Evolutionary conservation across 441 rosid species (phyloP).

Genomic region (Aquilaria agallochum): DNA sequence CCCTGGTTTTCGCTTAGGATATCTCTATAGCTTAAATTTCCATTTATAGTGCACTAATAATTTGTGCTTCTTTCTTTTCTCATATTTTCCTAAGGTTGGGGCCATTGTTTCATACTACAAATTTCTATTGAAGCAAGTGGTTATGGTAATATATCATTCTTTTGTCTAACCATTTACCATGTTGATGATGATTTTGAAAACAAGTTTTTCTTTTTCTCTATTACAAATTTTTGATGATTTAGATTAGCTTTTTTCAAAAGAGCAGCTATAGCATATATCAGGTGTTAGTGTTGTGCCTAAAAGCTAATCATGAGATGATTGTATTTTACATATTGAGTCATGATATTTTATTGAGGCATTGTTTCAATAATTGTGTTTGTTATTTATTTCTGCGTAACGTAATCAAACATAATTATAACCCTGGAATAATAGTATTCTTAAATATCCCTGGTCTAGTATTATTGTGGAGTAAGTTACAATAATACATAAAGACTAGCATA

Average conservation of each 20-base stretch:
- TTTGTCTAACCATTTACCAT: constrained; percentile 6
- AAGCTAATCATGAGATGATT: no score
- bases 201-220: constrained; percentile 1
- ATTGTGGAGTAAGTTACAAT: no score
- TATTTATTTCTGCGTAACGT: no score
- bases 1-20: constrained; percentile 12
- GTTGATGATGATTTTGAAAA: constrained; percentile 1
- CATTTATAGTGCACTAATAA: constrained; percentile 5
- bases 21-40: constrained; percentile 1
- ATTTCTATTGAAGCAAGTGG: constrained; percentile 87
- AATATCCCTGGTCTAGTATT: no score
- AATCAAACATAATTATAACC: no score
- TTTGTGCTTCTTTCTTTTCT: constrained; percentile 15
- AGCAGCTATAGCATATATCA: constrained; percentile 88
- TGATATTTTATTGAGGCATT: no score
- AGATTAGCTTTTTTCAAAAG: constrained; percentile 85
- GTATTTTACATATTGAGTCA: no score
- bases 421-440: no score
- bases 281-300: constrained; percentile 20
- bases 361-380: no score
- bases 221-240: constrained; percentile 87
- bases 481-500: no score
- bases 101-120: constrained; percentile 81
- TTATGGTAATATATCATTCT: constrained; percentile 50
- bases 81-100: constrained; percentile 57